A percentile compares a stretch with the other conserved stretches of the same genome.
phyloP scores from a whole-genome alignment of 2,329 filamentous ascomycete species.

The Aspergillus ustus region DNA sequence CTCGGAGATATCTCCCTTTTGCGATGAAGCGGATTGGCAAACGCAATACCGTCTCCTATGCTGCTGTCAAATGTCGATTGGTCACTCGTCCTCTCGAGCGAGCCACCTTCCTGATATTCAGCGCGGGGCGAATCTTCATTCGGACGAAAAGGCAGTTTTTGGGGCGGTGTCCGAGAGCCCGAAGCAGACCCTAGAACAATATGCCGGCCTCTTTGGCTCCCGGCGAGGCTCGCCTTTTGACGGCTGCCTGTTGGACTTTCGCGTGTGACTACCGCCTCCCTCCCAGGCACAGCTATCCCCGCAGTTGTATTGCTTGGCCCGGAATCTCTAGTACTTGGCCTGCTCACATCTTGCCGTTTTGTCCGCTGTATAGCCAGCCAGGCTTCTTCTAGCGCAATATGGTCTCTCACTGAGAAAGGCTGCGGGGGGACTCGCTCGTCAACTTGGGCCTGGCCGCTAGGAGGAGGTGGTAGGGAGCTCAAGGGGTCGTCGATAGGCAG shows the following conservation, averaged over 20 bases:
- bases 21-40: conserved; percentile 20
- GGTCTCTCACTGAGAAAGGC: conserved; percentile 80
- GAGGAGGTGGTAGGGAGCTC: conserved; percentile 65
- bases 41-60: conserved; percentile 19
- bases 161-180: conserved; percentile 21
- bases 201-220: conserved; percentile 24
- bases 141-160: conserved; percentile 19
- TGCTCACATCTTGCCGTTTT: conserved; percentile 16
- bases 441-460: conserved; percentile 53
- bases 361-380: conserved; percentile 65
- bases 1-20: conserved; percentile 42
- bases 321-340: conserved; percentile 13
- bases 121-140: conserved; percentile 16
- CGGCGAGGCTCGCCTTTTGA: conserved; percentile 24
- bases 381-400: conserved; percentile 75
- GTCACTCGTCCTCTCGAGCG: conserved; percentile 24
- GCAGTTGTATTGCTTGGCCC: conserved; percentile 16
- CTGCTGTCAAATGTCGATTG: conserved; percentile 26
- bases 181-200: conserved; percentile 22
- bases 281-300: conserved; percentile 35
- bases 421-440: conserved; percentile 66
- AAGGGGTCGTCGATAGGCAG: conserved; percentile 87
- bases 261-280: conserved; percentile 12
- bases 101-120: conserved; percentile 14
- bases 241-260: conserved; percentile 20